A percentile compares a stretch with the other conserved stretches of the same genome.
These are phyloP conservation scores for Botrytis elliptica DNA, from an alignment of 2,329 filamentous ascomycete genomes.

Conservation along the genomic window DNA sequence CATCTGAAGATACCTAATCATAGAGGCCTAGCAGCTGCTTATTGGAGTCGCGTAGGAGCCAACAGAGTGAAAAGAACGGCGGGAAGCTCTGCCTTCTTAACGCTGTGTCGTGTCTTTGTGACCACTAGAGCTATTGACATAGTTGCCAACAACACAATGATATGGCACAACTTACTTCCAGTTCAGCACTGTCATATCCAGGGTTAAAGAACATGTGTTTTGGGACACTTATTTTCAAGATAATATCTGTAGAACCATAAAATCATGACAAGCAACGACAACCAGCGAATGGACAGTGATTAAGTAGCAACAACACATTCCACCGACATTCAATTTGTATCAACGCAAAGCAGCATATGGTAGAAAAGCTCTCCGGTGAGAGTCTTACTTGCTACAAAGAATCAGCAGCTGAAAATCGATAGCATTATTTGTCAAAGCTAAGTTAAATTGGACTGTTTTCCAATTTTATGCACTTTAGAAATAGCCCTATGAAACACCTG, in stretches of 20 bases:
- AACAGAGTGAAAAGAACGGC: too few species aligned
- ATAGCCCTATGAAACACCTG: background rate
- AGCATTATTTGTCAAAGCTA: background rate
- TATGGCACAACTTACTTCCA: background rate
- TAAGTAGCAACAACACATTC: background rate
- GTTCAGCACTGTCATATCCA: background rate
- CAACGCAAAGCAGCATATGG: background rate
- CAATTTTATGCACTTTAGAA: background rate
- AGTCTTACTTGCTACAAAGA: background rate
- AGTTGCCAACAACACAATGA: background rate
- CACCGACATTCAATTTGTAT: background rate
- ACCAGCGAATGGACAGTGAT: background rate
- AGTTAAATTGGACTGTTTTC: background rate
- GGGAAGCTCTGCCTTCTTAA: background rate
- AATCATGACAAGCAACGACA: background rate
- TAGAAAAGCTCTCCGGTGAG: background rate
- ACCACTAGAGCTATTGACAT: rapidly evolving
- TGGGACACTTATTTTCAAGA: background rate
- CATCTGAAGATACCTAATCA: too few species aligned
- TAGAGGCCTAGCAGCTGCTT: too few species aligned
- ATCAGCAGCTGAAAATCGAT: background rate
- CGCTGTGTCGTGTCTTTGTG: rapidly evolving
- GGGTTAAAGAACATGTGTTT: background rate
- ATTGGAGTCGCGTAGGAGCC: too few species aligned
- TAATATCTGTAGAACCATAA: background rate